A percentile compares a stretch with the other conserved stretches of the same genome.
Conservation (phyloP, 2,329 filamentous ascomycete species). For the Alternaria solani region DNA sequence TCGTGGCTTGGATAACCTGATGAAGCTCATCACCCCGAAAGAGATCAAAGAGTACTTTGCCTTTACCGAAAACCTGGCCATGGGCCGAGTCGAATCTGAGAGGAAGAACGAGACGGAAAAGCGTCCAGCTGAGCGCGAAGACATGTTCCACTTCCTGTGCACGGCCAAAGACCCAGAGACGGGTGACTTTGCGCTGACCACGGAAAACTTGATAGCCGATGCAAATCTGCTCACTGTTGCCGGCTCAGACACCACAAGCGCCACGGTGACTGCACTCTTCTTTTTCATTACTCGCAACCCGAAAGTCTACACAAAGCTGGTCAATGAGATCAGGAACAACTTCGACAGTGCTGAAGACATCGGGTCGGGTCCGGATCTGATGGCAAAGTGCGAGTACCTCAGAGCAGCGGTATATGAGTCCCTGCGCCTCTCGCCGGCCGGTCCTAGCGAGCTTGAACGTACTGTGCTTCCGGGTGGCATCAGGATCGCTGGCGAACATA, state of each 20-base stretch:
- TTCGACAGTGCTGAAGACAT: conserved; percentile 22
- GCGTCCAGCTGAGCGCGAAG: conserved; percentile 24
- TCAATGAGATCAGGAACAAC: conserved; percentile 19
- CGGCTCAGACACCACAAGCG: conserved; percentile 24
- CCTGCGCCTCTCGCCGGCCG: conserved; percentile 25
- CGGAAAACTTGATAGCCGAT: conserved; percentile 47
- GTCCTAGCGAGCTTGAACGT: conserved; percentile 22
- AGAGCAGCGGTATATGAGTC: conserved; percentile 28
- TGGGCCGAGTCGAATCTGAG: conserved; percentile 3
- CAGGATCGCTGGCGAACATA: conserved; percentile 18
- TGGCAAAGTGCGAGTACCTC: conserved; percentile 21
- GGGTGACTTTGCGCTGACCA: conserved; percentile 38
- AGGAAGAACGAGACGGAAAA: conserved; percentile 8
- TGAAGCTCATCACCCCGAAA: conserved; percentile 11
- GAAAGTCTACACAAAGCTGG: conserved; percentile 17
- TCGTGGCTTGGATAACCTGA: background rate
- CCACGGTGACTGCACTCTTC: conserved; percentile 15
- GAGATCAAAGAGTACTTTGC: conserved; percentile 13
- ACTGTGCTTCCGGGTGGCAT: conserved; percentile 28
- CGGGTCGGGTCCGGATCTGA: conserved; percentile 4
- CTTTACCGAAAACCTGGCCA: conserved; percentile 14
- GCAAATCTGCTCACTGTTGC: conserved; percentile 24
- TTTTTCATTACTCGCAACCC: conserved; percentile 23
- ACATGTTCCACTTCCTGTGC: conserved; percentile 53
- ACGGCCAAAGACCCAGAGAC: conserved; percentile 53